Conservation (phyloP, 257 asterid species). For the Linaria vulgaris region DNA sequence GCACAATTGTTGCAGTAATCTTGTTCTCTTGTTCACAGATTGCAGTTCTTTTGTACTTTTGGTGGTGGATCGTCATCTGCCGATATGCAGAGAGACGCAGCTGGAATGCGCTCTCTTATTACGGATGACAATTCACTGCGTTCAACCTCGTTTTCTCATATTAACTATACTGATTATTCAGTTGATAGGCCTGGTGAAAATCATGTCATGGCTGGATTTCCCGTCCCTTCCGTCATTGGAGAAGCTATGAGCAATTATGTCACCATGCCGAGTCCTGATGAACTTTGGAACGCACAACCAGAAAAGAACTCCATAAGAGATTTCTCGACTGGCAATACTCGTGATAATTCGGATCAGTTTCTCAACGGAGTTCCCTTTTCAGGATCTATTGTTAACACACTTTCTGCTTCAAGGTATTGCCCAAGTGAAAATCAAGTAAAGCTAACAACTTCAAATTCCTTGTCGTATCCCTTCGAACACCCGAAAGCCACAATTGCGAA, state of each 20-base stretch:
- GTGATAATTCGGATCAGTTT: slow-evolving; percentile 27
- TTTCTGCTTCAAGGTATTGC: slow-evolving; percentile 29
- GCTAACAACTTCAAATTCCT: slow-evolving; percentile 25
- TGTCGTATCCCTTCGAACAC: slow-evolving; percentile 30
- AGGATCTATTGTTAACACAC: slow-evolving; percentile 28
- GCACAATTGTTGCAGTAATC: too few species aligned
- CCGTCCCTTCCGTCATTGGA: slow-evolving; percentile 34
- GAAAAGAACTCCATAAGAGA: slow-evolving; percentile 28
- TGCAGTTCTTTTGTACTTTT: background rate
- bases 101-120: slow-evolving; percentile 29
- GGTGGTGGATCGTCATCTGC: slow-evolving; percentile 21
- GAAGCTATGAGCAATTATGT: slow-evolving; percentile 37
- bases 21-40: slow-evolving; percentile 13
- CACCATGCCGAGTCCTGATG: slow-evolving; percentile 21
- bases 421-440: slow-evolving; percentile 30
- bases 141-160: slow-evolving; percentile 25
- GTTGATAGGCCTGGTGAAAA: slow-evolving; percentile 29
- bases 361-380: slow-evolving; percentile 40
- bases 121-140: slow-evolving; percentile 36
- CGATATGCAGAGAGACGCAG: slow-evolving; percentile 33
- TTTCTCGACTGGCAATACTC: slow-evolving; percentile 26
- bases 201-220: slow-evolving; percentile 37
- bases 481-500: slow-evolving; percentile 22
- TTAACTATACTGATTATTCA: slow-evolving; percentile 30
- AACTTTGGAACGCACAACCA: slow-evolving; percentile 27